phyloP scores from a whole-genome alignment of 2,329 filamentous ascomycete species.

The Apiospora koreana region DNA sequence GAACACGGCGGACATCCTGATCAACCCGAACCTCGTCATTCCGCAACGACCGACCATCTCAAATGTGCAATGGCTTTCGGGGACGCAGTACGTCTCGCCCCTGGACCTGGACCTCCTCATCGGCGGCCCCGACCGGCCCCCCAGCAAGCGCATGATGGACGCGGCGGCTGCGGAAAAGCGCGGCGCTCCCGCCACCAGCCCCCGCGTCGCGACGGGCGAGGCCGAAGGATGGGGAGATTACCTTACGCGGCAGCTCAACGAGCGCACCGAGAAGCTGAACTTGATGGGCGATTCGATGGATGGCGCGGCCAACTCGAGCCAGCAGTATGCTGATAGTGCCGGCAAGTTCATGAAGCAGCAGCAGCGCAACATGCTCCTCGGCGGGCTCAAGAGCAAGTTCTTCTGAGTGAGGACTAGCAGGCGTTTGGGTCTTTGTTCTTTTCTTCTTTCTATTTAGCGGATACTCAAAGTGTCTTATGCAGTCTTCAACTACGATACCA shows the following conservation, averaged over 20 bases:
- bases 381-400: constrained; percentile 65
- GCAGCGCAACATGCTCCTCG: constrained; percentile 81
- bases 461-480: neutral
- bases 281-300: constrained; percentile 86
- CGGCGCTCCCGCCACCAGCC: constrained; percentile 36
- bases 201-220: constrained; percentile 34
- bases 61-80: constrained; percentile 94
- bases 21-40: constrained; percentile 73
- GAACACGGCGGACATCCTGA: constrained; percentile 69
- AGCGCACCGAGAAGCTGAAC: constrained; percentile 84
- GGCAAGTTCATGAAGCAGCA: constrained; percentile 84
- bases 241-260: constrained; percentile 82
- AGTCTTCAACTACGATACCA: neutral
- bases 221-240: constrained; percentile 75
- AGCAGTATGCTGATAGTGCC: constrained; percentile 84
- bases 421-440: neutral
- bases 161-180: constrained; percentile 75
- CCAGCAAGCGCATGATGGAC: constrained; percentile 84
- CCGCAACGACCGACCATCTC: constrained; percentile 90
- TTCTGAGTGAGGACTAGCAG: constrained; percentile 12
- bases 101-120: constrained; percentile 89
- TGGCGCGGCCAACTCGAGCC: constrained; percentile 75
- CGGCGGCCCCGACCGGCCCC: constrained; percentile 82
- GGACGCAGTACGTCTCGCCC: constrained; percentile 87
- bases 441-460: neutral